Evolutionary conservation across 805 yeast species (phyloP).

Genomic region (Jamesozyma jinghongensis): DNA sequence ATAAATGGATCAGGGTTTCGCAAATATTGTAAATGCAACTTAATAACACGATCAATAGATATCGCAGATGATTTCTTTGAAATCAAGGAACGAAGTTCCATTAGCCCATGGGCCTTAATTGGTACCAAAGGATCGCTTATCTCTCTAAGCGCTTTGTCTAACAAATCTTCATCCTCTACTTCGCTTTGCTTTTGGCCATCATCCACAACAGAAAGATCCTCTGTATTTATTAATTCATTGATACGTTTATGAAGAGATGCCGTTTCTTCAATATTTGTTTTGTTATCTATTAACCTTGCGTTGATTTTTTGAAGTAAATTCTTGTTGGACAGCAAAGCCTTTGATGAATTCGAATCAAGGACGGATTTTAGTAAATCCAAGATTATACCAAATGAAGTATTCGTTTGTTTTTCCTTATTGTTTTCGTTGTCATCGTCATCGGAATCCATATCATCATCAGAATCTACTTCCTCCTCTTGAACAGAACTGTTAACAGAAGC

Average conservation of each 20-base stretch:
- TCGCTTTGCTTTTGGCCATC: neutral
- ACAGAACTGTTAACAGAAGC: conserved; percentile 19
- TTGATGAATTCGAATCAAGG: conserved; percentile 24
- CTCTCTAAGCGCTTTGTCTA: conserved; percentile 54
- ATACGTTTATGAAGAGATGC: neutral
- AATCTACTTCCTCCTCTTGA: conserved; percentile 20
- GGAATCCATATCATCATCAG: conserved; percentile 25
- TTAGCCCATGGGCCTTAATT: conserved; percentile 77
- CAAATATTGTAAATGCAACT: conserved; percentile 54
- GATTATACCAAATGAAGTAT: conserved; percentile 21
- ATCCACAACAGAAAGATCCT: neutral
- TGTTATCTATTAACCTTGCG: conserved; percentile 9
- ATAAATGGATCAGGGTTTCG: conserved; percentile 80
- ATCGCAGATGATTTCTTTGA: conserved; percentile 43
- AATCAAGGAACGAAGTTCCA: conserved; percentile 48
- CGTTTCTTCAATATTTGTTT: neutral
- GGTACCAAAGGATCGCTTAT: conserved; percentile 76
- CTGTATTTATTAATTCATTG: neutral
- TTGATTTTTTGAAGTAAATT: conserved; percentile 27
- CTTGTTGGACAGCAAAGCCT: conserved; percentile 12
- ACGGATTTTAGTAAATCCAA: conserved; percentile 34
- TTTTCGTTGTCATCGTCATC: conserved; percentile 14
- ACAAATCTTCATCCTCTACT: conserved; percentile 15
- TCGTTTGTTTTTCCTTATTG: neutral
- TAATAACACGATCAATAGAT: conserved; percentile 44